phyloP scores from a whole-genome alignment of 164 flowering plant genomes.

The Warburgia ugandensis region DNA sequence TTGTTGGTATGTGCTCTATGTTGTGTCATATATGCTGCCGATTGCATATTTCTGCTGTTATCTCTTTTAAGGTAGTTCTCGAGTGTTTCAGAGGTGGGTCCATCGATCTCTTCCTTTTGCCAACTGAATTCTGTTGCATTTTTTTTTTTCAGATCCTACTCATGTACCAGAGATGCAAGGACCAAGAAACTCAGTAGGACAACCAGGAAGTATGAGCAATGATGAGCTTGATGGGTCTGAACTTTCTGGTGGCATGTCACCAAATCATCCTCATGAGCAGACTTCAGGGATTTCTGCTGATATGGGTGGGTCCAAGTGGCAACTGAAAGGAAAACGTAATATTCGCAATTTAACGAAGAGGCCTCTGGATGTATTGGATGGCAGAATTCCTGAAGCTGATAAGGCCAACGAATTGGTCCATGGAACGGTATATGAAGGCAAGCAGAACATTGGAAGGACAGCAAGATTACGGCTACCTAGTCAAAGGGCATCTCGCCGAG shows the following conservation, averaged over 20 bases:
- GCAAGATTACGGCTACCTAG: neutral
- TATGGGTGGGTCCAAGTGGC: conserved; percentile 78
- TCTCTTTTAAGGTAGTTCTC: no score
- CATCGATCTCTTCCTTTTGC: no score
- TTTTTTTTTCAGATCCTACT: conserved; percentile 15
- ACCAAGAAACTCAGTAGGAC: conserved; percentile 6
- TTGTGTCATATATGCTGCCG: no score
- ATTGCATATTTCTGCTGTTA: no score
- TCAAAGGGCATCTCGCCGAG: conserved; percentile 20
- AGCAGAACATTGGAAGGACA: conserved; percentile 9
- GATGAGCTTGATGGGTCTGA: conserved; percentile 51
- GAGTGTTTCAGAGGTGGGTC: no score
- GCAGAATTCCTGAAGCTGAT: conserved; percentile 1
- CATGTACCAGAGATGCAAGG: conserved; percentile 4
- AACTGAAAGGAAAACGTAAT: conserved; percentile 81
- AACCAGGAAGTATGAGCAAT: conserved; percentile 37
- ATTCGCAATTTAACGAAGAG: conserved; percentile 47
- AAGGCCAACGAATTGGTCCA: conserved; percentile 18
- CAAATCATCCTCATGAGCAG: conserved; percentile 31
- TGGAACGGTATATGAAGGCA: conserved; percentile 25
- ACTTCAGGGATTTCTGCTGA: conserved; percentile 24
- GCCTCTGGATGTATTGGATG: conserved; percentile 24
- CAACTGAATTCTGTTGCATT: no score
- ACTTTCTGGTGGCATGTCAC: conserved; percentile 33
- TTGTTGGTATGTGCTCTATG: no score